Percentiles rank a stretch among this genome's conserved stretches.
phyloP scores from a whole-genome alignment of 2,329 filamentous ascomycete genomes.

The Westerdykella ornata region DNA sequence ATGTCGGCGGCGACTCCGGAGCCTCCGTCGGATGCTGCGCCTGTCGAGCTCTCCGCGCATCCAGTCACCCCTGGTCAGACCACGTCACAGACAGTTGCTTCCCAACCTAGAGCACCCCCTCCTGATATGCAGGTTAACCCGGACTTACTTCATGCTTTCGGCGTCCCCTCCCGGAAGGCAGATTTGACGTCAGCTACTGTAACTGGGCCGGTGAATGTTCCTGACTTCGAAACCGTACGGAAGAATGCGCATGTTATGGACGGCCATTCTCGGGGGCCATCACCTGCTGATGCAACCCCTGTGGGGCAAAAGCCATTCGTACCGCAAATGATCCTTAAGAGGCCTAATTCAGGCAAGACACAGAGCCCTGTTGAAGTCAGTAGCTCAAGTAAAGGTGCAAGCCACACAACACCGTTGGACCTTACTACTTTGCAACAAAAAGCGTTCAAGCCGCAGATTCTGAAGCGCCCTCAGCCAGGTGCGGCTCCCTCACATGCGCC shows the following conservation, averaged over 20 bases:
- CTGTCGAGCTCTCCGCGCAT: slow-evolving; percentile 43
- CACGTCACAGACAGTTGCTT: slow-evolving; percentile 1
- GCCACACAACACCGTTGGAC: slow-evolving; percentile 7
- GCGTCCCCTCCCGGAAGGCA: slow-evolving; percentile 11
- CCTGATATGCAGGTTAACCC: slow-evolving; percentile 15
- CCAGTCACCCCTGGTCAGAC: slow-evolving; percentile 34
- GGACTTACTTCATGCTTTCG: slow-evolving; percentile 16
- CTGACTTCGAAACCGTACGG: slow-evolving; percentile 37
- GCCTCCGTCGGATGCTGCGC: slow-evolving; percentile 24
- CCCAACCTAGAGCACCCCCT: slow-evolving; percentile 15
- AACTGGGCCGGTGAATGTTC: slow-evolving; percentile 38
- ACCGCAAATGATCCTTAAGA: slow-evolving; percentile 24
- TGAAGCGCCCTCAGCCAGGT: slow-evolving; percentile 28
- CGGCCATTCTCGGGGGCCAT: slow-evolving; percentile 24
- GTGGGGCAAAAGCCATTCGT: slow-evolving; percentile 18
- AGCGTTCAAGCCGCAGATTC: slow-evolving; percentile 32
- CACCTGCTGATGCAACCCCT: slow-evolving; percentile 10
- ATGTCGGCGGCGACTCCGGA: slow-evolving; percentile 17
- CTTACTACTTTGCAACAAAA: slow-evolving; percentile 11
- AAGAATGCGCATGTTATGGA: slow-evolving; percentile 20
- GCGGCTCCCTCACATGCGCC: slow-evolving; percentile 1
- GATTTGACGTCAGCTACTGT: slow-evolving; percentile 37
- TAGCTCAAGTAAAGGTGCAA: not conserved
- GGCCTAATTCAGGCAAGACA: slow-evolving; percentile 9
- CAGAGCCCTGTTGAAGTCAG: slow-evolving; percentile 5